Evolutionary conservation across 1,139 yeast species (phyloP), one percentile per base, ranked within the genome.

Genomic region (Diutina catenulata): DNA sequence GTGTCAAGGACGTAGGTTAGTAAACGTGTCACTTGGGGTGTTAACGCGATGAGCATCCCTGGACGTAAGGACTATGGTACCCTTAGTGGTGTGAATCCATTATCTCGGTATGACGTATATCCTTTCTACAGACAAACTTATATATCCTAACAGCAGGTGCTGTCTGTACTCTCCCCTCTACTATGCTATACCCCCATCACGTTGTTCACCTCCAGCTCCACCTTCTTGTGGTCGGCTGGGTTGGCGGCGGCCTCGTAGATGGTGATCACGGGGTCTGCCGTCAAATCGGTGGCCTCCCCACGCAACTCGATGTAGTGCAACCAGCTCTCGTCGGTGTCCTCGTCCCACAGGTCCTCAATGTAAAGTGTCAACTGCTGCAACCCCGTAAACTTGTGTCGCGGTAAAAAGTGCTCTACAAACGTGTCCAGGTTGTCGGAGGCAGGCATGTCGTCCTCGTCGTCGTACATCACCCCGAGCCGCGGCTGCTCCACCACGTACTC

Each of bases 181-280:
- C n/a, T n/a, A n/a, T n/a, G n/a, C 14, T n/a, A 29, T n/a, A 31
- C 16, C 5, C 35, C 35, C 24, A 31, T 20, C 10, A 21, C 23
- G 21, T 31, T 31, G 14, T 18, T 16, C n/a, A 31, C 10, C 25
- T 31, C 35, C 3, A 11, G 5, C 21, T 52, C 51, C 3, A 48
- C 49, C 45, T 65, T 73, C 50, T 78, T 77, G 56, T 88, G 96
- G 53, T 88, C 96, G 3, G 80, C 75, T 0, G 95, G 95, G 52
- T 87, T 87, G 5, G 97, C 93, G 1, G 95, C 94, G 43, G 87
- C 75, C 56, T 88, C 97, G 55, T 88, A 88, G 21, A 81, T 52
- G 1, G 94, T 68, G 16, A 80, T 69, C 15, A 83, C 76, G 0
- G 94, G 94, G 42, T 74, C 84, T 48, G 68, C 72, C 38, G 64